Base-by-base conservation (phyloP, 2,329 filamentous ascomycete genomes). In the Aureobasidium vineae region DNA sequence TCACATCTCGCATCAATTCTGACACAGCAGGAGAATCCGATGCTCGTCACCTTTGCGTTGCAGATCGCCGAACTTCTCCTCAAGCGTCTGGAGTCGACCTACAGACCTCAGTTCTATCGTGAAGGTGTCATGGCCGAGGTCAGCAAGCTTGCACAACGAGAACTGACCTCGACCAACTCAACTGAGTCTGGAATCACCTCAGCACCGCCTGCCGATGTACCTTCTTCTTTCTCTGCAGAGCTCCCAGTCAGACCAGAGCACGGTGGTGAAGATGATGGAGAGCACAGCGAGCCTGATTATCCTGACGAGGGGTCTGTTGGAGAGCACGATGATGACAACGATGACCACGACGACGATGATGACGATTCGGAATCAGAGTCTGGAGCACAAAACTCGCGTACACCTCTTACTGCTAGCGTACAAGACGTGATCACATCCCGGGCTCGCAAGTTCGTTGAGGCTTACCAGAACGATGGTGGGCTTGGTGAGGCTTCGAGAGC, bases 41-140 rank as follows among this genome's bases (percentile, higher is more conserved):
- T 89, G 2, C 82, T 99, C 5, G 92, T 98, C 11, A 90, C 92
- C 69, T 90, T 89, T 70, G 94, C 92, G 21, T 81, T 99, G 19
- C 91, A 97, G 74, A 94, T 93, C 43, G 91, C 94, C 0, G 93
- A 97, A 76, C 82, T 99, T 6, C 84, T 99, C 0, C 84, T 97
- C 68, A 89, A 88, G 72, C 88, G 96, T 21, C 81, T 99, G 6
- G 91, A 93, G 69, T 84, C 88, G 26, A 90, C 98, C 36, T 99
- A 99, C 75, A 88, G 91, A 31, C 96, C 97, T 73, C 96, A 99
- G 72, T 94, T 99, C 71, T 96, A 99, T 74, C 90, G 95, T 0
- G 96, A 99, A 79, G 95, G 95, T 41, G 95, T 99, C 50, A 93
- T 98, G 71, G 84, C 90, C 1, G 94, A 99, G 76, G 96, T 99